Percentiles rank a stretch among this genome's conserved stretches.
These are phyloP conservation scores for Earliella scabrosa DNA, from an alignment of 1,284 basidiomycete species.

Conservation along the genomic window DNA sequence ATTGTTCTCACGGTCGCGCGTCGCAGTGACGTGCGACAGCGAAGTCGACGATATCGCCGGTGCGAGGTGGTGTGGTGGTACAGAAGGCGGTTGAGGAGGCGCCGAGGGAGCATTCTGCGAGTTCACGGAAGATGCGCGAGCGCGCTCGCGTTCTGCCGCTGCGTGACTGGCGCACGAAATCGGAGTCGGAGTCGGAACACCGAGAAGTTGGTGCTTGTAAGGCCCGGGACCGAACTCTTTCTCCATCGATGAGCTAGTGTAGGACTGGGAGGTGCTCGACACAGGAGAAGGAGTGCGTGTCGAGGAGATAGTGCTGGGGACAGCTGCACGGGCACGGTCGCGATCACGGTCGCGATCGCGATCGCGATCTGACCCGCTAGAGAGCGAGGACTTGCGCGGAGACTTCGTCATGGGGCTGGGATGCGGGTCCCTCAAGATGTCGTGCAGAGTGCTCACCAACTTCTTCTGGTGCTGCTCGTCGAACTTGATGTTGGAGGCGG, in stretches of 20 bases:
- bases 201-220: slow-evolving; percentile 10
- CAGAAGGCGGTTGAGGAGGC: slow-evolving; percentile 3
- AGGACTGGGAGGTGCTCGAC: slow-evolving; percentile 15
- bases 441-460: slow-evolving; percentile 25
- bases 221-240: slow-evolving; percentile 3
- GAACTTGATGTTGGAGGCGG: slow-evolving; percentile 13
- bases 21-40: slow-evolving; percentile 15
- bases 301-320: slow-evolving; percentile 13
- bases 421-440: slow-evolving; percentile 22
- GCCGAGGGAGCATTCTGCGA: slow-evolving; percentile 15
- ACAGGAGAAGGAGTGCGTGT: slow-evolving; percentile 22
- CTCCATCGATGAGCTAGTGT: slow-evolving; percentile 11
- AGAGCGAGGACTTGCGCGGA: slow-evolving; percentile 16
- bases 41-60: slow-evolving; percentile 9
- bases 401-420: background rate
- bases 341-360: slow-evolving; percentile 7
- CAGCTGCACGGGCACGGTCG: slow-evolving; percentile 5
- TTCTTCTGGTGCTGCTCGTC: slow-evolving; percentile 23
- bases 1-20: slow-evolving; percentile 13
- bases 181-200: slow-evolving; percentile 1
- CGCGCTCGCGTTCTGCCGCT: slow-evolving; percentile 22
- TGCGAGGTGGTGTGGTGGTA: slow-evolving; percentile 17
- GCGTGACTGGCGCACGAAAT: slow-evolving; percentile 18
- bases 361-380: slow-evolving; percentile 11
- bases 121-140: slow-evolving; percentile 24